Percentiles rank a stretch among this genome's conserved stretches.
These are phyloP conservation scores for Carpinus fangiana DNA, from an alignment of 306 rosid genomes.

Conservation along the genomic window DNA sequence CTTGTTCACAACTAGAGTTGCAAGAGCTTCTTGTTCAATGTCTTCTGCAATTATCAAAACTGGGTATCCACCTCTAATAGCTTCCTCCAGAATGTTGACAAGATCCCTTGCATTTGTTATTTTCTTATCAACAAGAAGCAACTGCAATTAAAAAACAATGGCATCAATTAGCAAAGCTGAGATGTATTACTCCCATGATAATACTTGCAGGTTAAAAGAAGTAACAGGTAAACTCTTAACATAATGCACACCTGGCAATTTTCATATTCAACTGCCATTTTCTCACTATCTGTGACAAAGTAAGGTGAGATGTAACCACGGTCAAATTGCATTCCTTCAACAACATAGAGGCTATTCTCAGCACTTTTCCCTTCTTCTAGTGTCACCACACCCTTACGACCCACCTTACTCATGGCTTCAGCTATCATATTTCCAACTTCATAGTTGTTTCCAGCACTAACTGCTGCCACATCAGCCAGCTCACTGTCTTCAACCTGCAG, in stretches of 20 bases:
- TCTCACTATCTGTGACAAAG: slow-evolving; percentile 97
- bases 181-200: neutral
- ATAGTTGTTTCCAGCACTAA: slow-evolving; percentile 94
- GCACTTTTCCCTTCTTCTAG: slow-evolving; percentile 99
- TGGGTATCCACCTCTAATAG: slow-evolving; percentile 89
- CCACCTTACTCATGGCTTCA: slow-evolving; percentile 97
- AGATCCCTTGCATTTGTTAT: slow-evolving; percentile 95
- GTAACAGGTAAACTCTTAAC: neutral
- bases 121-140: slow-evolving; percentile 95
- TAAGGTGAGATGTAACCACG: slow-evolving; percentile 98
- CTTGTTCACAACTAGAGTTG: slow-evolving; percentile 94
- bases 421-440: slow-evolving; percentile 98
- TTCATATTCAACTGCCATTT: slow-evolving; percentile 92
- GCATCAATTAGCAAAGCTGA: neutral
- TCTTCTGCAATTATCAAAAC: slow-evolving; percentile 84
- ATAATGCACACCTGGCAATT: slow-evolving; percentile 74
- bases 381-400: slow-evolving; percentile 97
- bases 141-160: slow-evolving; percentile 47
- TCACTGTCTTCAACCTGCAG: slow-evolving; percentile 97
- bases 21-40: slow-evolving; percentile 97
- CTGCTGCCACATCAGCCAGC: slow-evolving; percentile 98
- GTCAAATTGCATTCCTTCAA: slow-evolving; percentile 99
- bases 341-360: slow-evolving; percentile 86
- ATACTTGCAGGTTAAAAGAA: neutral
- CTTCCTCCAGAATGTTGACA: slow-evolving; percentile 83